phyloP scores from a whole-genome alignment of 345 rosid genomes.

The Lagerstroemia speciosa region DNA sequence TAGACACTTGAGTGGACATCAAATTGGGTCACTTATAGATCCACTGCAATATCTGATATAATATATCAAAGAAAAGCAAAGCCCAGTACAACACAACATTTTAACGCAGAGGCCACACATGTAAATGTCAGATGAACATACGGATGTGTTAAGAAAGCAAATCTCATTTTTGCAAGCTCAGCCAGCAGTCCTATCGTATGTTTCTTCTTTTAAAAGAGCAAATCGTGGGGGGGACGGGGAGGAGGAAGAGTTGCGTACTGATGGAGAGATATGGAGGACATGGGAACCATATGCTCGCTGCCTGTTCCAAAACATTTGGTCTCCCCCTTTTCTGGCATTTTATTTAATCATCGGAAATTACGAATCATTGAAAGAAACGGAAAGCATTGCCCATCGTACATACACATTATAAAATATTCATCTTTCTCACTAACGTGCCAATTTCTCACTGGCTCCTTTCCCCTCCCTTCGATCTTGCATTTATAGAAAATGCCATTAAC shows the following conservation, averaged over 20 bases:
- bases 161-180: too few relatives aligned
- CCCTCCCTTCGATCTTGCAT: neutral
- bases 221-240: too few relatives aligned
- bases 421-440: neutral
- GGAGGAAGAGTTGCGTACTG: neutral
- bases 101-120: too few relatives aligned
- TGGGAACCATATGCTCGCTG: constrained; percentile 1
- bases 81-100: too few relatives aligned
- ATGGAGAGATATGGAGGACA: neutral
- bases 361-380: neutral
- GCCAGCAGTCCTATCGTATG: too few relatives aligned
- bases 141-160: too few relatives aligned
- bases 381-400: neutral
- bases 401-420: neutral
- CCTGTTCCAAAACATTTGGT: neutral
- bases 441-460: neutral
- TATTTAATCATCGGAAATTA: neutral
- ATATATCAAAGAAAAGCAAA: too few relatives aligned
- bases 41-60: too few relatives aligned
- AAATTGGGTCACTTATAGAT: too few relatives aligned
- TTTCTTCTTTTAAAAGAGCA: neutral
- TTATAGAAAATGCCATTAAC: too few relatives aligned
- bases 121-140: too few relatives aligned
- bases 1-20: too few relatives aligned
- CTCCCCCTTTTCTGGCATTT: neutral